These are phyloP conservation scores for Trichoderma brevicompactum DNA, from an alignment of 2,329 filamentous ascomycete species.

Conservation along the genomic window DNA sequence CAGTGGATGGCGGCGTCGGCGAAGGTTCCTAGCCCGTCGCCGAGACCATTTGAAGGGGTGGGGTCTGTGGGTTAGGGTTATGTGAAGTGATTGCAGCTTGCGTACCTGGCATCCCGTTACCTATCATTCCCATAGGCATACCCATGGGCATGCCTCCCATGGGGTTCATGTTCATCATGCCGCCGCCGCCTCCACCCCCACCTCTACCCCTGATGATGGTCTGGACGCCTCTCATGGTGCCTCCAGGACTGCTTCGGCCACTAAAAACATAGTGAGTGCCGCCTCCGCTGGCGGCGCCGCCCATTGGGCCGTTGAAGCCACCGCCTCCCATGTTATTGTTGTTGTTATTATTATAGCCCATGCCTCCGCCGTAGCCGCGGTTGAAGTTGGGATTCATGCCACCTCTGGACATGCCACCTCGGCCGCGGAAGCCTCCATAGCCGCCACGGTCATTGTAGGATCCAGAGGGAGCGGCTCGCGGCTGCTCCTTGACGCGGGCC, in stretches of 20 bases:
- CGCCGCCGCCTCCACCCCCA: conserved; percentile 55
- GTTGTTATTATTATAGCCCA: conserved; percentile 35
- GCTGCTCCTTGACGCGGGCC: conserved; percentile 61
- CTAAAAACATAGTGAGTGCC: conserved; percentile 58
- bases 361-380: conserved; percentile 48
- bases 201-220: conserved; percentile 56
- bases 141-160: conserved; percentile 58
- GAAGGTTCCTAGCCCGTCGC: conserved; percentile 17
- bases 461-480: conserved; percentile 57
- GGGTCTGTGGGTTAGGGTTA: conserved; percentile 28
- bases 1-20: neutral
- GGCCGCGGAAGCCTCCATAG: conserved; percentile 58
- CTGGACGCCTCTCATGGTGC: conserved; percentile 54
- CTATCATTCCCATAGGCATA: conserved; percentile 61
- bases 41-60: conserved; percentile 4
- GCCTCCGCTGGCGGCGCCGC: conserved; percentile 49
- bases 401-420: conserved; percentile 54
- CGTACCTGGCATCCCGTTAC: conserved; percentile 45
- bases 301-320: conserved; percentile 56
- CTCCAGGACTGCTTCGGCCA: conserved; percentile 42
- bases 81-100: neutral
- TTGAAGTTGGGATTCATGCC: conserved; percentile 55
- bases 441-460: conserved; percentile 56
- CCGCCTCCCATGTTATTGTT: conserved; percentile 51
- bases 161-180: conserved; percentile 55